phyloP scores from a whole-genome alignment of 257 asterid species.

The Solanum habrochaites region DNA sequence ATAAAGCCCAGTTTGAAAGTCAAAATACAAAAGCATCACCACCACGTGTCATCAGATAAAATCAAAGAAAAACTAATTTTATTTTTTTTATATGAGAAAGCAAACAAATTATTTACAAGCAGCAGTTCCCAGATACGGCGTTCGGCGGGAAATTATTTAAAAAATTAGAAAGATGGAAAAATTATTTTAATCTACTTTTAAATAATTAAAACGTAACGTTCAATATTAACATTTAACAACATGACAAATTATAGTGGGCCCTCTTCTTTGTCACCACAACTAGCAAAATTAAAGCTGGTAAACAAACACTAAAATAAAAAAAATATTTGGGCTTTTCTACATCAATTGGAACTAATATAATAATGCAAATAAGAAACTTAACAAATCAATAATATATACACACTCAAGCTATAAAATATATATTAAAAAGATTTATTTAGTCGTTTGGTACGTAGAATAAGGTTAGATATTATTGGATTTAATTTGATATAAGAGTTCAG shows the following conservation, averaged over 20 bases:
- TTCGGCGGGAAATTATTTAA: slow-evolving; percentile 54
- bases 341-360: slow-evolving; percentile 1
- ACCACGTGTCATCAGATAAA: slow-evolving; percentile 16
- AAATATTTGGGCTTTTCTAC: neutral
- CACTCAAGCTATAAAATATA: neutral
- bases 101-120: slow-evolving; percentile 20
- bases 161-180: neutral
- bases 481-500: neutral
- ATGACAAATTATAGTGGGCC: neutral
- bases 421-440: neutral
- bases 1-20: neutral
- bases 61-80: neutral
- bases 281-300: neutral
- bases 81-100: slow-evolving; percentile 11
- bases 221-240: neutral
- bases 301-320: neutral
- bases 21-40: neutral
- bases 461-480: neutral
- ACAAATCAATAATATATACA: neutral
- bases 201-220: neutral
- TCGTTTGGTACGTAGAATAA: neutral
- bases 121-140: slow-evolving; percentile 97
- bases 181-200: neutral
- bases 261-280: neutral
- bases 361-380: neutral